phyloP scores from a whole-genome alignment of 1,139 yeast species.

The Petasospora fabianii region DNA sequence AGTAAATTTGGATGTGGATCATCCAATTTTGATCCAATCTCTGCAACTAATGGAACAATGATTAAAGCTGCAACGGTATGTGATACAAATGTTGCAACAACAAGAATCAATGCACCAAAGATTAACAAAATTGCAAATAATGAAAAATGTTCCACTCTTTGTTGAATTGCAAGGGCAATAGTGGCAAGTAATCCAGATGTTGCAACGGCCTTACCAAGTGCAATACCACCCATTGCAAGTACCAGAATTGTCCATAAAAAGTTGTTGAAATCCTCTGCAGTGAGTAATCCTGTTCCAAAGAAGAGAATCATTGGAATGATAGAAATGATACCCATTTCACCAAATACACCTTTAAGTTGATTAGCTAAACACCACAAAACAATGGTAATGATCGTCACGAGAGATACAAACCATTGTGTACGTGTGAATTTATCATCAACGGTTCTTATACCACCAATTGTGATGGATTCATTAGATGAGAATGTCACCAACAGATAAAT shows the following conservation, averaged over 20 bases:
- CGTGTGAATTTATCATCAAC: constrained; percentile 62
- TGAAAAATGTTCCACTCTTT: constrained; percentile 54
- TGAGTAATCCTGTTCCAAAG: constrained; percentile 82
- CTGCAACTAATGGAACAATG: constrained; percentile 81
- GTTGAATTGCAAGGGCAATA: constrained; percentile 67
- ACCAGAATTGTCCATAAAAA: constrained; percentile 93
- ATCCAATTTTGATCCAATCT: constrained; percentile 74
- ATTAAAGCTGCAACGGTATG: constrained; percentile 96
- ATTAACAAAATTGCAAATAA: constrained; percentile 66
- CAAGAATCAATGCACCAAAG: constrained; percentile 74
- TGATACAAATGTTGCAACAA: constrained; percentile 89
- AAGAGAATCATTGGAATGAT: constrained; percentile 77
- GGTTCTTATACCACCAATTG: constrained; percentile 50
- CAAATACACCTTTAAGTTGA: constrained; percentile 64
- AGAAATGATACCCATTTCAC: constrained; percentile 89
- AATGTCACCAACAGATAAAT: constrained; percentile 62
- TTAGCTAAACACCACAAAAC: constrained; percentile 82
- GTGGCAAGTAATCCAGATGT: constrained; percentile 82
- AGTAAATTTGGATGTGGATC: constrained; percentile 47
- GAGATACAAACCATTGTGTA: constrained; percentile 67
- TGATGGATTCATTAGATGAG: constrained; percentile 52
- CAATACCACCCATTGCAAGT: constrained; percentile 95
- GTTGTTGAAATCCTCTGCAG: constrained; percentile 84
- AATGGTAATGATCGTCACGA: constrained; percentile 68
- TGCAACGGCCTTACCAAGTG: constrained; percentile 87